phyloP scores from a whole-genome alignment of 1,284 basidiomycete species.

The Trametes pubescens region DNA sequence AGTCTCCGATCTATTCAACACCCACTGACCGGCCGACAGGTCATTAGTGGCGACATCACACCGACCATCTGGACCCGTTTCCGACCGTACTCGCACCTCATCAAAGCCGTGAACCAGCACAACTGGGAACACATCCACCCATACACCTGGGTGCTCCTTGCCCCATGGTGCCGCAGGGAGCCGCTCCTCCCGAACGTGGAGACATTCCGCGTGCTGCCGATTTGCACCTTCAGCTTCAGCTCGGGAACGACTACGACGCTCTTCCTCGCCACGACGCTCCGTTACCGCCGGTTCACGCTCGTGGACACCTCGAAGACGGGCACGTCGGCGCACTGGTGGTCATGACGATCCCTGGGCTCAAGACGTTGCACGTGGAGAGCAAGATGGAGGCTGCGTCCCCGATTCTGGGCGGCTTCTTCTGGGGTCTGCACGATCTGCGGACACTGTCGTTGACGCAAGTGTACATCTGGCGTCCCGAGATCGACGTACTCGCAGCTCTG shows the following conservation, averaged over 20 bases:
- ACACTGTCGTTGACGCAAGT: neutral
- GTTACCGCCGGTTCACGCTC: neutral
- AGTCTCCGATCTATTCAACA: neutral
- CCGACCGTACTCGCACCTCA: neutral
- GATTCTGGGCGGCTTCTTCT: neutral
- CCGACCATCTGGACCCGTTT: neutral
- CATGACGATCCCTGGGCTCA: neutral
- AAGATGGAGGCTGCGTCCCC: neutral
- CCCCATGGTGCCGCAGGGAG: conserved; percentile 3
- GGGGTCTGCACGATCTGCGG: neutral
- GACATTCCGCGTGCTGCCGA: neutral
- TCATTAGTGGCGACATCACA: neutral
- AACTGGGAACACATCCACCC: neutral
- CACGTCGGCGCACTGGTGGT: neutral
- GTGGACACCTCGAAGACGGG: neutral
- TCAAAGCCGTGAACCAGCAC: neutral
- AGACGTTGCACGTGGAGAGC: neutral
- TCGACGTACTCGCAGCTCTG: neutral
- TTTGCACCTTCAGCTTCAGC: neutral
- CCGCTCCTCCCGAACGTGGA: conserved; percentile 5
- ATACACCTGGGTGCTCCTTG: conserved; percentile 1
- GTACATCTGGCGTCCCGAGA: neutral
- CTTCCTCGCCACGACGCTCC: neutral
- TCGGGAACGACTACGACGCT: no score
- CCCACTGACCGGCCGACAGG: neutral